Conservation (phyloP, 768 basidiomycete species). For the Leccinum disarticulatum region DNA sequence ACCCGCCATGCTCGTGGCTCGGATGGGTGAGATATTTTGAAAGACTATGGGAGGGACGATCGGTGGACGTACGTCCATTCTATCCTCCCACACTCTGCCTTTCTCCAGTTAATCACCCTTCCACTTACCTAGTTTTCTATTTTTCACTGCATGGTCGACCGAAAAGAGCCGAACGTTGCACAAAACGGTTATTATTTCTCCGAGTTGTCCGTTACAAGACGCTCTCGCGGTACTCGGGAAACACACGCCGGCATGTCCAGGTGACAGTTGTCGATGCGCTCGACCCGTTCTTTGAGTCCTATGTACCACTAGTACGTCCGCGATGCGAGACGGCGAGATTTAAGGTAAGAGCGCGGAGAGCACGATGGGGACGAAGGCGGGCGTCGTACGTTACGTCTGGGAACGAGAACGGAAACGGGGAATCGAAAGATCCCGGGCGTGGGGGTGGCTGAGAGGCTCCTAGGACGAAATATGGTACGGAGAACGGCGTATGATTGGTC, state of each 20-base stretch:
- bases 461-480: no score
- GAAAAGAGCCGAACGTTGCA: background rate
- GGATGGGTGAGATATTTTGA: constrained; percentile 45
- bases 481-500: constrained; percentile 20
- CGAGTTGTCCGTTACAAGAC: constrained; percentile 14
- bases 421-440: no score
- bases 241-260: constrained; percentile 52
- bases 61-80: constrained; percentile 39
- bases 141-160: constrained; percentile 39
- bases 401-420: no score
- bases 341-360: constrained; percentile 38
- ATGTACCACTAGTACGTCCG: background rate
- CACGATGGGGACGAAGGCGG: constrained; percentile 45
- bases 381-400: constrained; percentile 35
- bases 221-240: constrained; percentile 34
- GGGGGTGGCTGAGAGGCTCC: no score
- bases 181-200: background rate
- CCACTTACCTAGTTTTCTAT: constrained; percentile 39
- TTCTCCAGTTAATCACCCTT: background rate
- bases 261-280: constrained; percentile 58
- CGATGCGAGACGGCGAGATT: background rate
- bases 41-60: constrained; percentile 34
- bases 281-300: constrained; percentile 41
- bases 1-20: constrained; percentile 26
- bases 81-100: constrained; percentile 6